These are phyloP conservation scores for Blastocystis sp. DNA, from an alignment of 352 stramenopile genomes.

Conservation along the genomic window DNA sequence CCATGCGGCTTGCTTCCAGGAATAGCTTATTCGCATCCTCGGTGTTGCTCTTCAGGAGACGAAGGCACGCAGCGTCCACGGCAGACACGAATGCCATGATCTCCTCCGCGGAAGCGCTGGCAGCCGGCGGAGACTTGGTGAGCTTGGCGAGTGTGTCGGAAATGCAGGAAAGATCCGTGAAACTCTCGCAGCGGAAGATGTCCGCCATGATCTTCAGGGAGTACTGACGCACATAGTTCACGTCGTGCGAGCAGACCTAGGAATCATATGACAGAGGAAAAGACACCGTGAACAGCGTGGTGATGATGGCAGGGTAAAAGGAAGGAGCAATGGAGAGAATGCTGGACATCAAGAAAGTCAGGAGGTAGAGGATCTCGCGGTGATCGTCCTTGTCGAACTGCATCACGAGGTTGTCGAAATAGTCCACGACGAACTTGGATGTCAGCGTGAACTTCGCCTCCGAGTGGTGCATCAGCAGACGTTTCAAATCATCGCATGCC, in stretches of 20 bases:
- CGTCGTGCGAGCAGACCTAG: constrained; percentile 37
- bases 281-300: neutral
- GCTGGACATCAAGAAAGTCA: neutral
- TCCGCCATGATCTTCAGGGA: constrained; percentile 29
- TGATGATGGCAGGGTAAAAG: neutral
- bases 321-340: neutral
- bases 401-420: constrained; percentile 5
- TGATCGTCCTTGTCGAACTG: neutral
- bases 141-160: neutral
- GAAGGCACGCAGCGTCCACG: neutral
- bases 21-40: neutral
- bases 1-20: neutral
- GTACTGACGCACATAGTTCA: constrained; percentile 26
- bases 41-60: neutral
- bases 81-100: neutral
- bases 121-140: neutral
- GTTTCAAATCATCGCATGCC: constrained; percentile 21
- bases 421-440: constrained; percentile 7
- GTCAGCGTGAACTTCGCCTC: neutral
- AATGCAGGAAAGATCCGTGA: neutral
- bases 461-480: neutral
- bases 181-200: neutral
- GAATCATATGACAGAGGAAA: neutral
- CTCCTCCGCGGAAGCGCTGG: neutral
- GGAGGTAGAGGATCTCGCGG: constrained; percentile 26